Percentiles rank a stretch among this genome's conserved stretches.
Conservation (phyloP, 805 yeast species). For the Ogataea wickerhamii region DNA sequence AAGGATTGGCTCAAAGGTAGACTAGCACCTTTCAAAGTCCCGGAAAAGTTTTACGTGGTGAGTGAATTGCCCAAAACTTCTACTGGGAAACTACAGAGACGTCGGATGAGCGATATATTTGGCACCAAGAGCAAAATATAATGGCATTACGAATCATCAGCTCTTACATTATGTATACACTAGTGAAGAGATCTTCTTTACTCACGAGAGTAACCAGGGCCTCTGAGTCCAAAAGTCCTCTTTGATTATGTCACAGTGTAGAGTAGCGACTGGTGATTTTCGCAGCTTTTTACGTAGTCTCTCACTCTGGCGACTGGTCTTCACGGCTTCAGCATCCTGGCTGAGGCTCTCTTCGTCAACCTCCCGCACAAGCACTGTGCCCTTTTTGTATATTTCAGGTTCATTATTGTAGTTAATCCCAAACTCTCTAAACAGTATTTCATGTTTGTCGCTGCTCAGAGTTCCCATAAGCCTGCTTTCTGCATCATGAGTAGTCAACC, state of each 20-base stretch:
- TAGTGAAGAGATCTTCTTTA: background rate
- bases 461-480: conserved; percentile 78
- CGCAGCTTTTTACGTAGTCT: conserved; percentile 45
- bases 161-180: too few species aligned
- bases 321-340: conserved; percentile 1
- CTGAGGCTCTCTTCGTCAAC: conserved; percentile 5
- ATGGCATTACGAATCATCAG: too few species aligned
- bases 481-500: conserved; percentile 72
- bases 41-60: conserved; percentile 53
- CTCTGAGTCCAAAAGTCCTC: conserved; percentile 59
- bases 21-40: conserved; percentile 59
- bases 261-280: conserved; percentile 42
- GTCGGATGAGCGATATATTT: conserved; percentile 55
- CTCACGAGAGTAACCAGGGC: conserved; percentile 32
- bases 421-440: conserved; percentile 71
- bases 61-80: conserved; percentile 69
- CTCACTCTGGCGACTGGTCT: conserved; percentile 46
- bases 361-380: conserved; percentile 61
- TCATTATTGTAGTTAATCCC: conserved; percentile 89
- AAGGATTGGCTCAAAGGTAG: conserved; percentile 41
- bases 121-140: conserved; percentile 35
- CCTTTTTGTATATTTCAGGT: conserved; percentile 84
- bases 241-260: conserved; percentile 61
- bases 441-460: conserved; percentile 79
- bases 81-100: conserved; percentile 72